These are phyloP conservation scores for Rhizomucor miehei DNA, from an alignment of 371 early-diverging fungal species.

Conservation along the genomic window DNA sequence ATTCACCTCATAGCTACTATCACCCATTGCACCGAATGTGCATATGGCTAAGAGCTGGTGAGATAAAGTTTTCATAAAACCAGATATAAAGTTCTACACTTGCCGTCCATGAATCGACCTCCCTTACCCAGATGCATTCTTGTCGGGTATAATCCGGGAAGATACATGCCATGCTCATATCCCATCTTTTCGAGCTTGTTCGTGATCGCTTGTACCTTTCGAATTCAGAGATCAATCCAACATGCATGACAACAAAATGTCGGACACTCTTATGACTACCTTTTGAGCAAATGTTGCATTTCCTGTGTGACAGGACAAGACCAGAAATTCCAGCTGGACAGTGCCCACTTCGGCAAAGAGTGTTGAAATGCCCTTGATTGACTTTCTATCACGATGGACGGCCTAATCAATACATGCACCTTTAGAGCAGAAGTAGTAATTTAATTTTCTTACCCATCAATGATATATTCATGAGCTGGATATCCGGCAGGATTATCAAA, in stretches of 20 bases:
- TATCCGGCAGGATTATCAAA: conserved; percentile 64
- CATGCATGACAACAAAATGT: background rate
- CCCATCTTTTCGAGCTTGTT: conserved; percentile 41
- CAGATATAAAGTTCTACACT: background rate
- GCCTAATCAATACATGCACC: too few species aligned
- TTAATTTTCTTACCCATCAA: conserved; percentile 18
- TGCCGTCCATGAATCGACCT: conserved; percentile 32
- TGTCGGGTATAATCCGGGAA: conserved; percentile 59
- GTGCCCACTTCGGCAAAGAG: conserved; percentile 84
- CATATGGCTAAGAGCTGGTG: conserved; percentile 16
- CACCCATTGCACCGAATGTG: conserved; percentile 53
- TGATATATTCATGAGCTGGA: conserved; percentile 47
- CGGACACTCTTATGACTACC: conserved; percentile 28
- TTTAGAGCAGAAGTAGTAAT: too few species aligned
- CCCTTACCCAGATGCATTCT: conserved; percentile 35
- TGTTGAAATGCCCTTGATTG: conserved; percentile 8
- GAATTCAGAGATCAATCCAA: background rate
- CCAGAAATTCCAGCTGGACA: conserved; percentile 83
- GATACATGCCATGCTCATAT: conserved; percentile 38
- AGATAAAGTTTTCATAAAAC: background rate
- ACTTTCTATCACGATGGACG: too few species aligned
- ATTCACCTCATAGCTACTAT: conserved; percentile 52
- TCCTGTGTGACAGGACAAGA: conserved; percentile 70
- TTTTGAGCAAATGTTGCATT: conserved; percentile 58
- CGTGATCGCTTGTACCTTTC: conserved; percentile 49